Conservation (phyloP, 2,329 filamentous ascomycete species). For the Trichoderma oligosporum region DNA sequence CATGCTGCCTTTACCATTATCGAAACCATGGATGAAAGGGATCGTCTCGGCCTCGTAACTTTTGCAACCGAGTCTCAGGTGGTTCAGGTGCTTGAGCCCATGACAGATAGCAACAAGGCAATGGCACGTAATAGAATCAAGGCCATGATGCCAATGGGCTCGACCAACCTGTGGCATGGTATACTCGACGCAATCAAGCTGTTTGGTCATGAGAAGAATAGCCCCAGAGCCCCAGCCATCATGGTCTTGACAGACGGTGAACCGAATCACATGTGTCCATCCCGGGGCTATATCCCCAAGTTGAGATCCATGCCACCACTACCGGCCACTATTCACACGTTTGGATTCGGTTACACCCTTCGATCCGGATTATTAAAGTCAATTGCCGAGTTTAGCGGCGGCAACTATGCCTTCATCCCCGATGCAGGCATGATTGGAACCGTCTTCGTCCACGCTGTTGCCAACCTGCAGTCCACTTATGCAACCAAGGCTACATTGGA, state of each 20-base stretch:
- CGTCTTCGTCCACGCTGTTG: constrained; percentile 59
- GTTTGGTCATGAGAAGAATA: constrained; percentile 36
- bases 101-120: constrained; percentile 47
- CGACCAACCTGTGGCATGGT: constrained; percentile 58
- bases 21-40: constrained; percentile 50
- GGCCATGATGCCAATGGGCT: constrained; percentile 34
- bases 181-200: constrained; percentile 48
- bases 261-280: constrained; percentile 53
- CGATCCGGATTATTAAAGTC: constrained; percentile 53
- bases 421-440: constrained; percentile 62
- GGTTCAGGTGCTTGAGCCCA: constrained; percentile 45
- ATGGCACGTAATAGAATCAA: constrained; percentile 41
- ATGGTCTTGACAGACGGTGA: constrained; percentile 54
- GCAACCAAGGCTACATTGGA: constrained; percentile 45
- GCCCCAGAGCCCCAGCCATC: constrained; percentile 43
- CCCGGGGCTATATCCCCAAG: constrained; percentile 52
- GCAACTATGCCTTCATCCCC: constrained; percentile 59
- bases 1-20: constrained; percentile 57
- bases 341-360: constrained; percentile 36
- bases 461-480: constrained; percentile 57
- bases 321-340: constrained; percentile 41
- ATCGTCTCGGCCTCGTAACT: constrained; percentile 56
- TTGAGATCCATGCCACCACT: constrained; percentile 41
- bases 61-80: constrained; percentile 44
- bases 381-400: constrained; percentile 54